These are phyloP conservation scores for Xylariaceae sp. DNA, from an alignment of 2,329 filamentous ascomycete genomes.

Conservation along the genomic window DNA sequence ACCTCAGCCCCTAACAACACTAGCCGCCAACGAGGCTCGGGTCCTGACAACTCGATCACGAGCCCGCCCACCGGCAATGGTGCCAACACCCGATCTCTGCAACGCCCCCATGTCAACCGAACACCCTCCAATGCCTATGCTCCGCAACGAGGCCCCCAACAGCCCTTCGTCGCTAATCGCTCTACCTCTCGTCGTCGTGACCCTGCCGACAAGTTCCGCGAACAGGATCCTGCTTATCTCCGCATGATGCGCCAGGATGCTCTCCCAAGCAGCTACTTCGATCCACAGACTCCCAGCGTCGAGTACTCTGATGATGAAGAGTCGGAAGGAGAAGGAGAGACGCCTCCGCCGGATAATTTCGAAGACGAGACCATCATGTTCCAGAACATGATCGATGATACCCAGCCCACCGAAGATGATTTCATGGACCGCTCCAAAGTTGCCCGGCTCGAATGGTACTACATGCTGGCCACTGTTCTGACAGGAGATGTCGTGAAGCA, in stretches of 20 bases:
- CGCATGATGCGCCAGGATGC: conserved; percentile 78
- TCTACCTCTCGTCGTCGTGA: conserved; percentile 45
- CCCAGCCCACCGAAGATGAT: conserved; percentile 86
- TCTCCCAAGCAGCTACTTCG: conserved; percentile 61
- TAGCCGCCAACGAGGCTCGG: conserved; percentile 37
- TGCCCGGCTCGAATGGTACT: conserved; percentile 94
- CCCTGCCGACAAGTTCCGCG: conserved; percentile 49
- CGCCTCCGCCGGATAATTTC: conserved; percentile 77
- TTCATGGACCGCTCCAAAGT: conserved; percentile 80
- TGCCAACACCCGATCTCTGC: conserved; percentile 48
- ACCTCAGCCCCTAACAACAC: conserved; percentile 40
- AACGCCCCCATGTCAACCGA: conserved; percentile 63
- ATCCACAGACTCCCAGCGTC: conserved; percentile 63
- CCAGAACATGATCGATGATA: conserved; percentile 62
- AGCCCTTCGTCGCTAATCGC: conserved; percentile 37
- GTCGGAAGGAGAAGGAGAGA: conserved; percentile 88
- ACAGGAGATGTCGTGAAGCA: conserved; percentile 96
- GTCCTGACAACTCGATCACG: conserved; percentile 25
- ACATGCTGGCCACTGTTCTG: conserved; percentile 91
- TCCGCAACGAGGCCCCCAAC: conserved; percentile 51
- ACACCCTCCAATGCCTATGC: conserved; percentile 79
- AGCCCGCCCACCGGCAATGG: conserved; percentile 27
- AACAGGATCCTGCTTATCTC: conserved; percentile 91
- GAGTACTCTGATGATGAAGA: conserved; percentile 74
- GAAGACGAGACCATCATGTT: conserved; percentile 92